Conservation (phyloP, 805 yeast genomes). For the Saturnispora hagleri region DNA sequence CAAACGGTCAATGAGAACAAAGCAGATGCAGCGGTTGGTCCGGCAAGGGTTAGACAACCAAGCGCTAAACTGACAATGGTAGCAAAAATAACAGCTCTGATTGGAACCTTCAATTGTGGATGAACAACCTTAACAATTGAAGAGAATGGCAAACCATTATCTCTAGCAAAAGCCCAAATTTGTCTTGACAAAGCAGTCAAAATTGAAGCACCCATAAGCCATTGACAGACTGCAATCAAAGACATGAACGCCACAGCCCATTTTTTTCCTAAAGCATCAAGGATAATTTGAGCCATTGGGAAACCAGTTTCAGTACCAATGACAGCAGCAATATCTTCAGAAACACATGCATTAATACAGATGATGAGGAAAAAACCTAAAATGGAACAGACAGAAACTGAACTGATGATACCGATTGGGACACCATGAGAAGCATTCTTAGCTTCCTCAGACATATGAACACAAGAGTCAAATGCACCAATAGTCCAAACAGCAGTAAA, state of each 20-base stretch:
- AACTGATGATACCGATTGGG: conserved; percentile 55
- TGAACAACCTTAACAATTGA: conserved; percentile 48
- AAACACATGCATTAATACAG: conserved; percentile 50
- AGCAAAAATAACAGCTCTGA: conserved; percentile 52
- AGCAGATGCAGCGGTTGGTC: conserved; percentile 55
- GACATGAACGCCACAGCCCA: conserved; percentile 36
- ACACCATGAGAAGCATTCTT: conserved; percentile 54
- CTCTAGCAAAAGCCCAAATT: conserved; percentile 59
- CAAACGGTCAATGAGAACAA: conserved; percentile 55
- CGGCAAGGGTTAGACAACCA: conserved; percentile 52
- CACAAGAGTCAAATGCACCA: conserved; percentile 71
- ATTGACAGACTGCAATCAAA: conserved; percentile 35
- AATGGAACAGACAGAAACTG: conserved; percentile 45
- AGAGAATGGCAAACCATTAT: conserved; percentile 57
- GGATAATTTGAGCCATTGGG: conserved; percentile 47
- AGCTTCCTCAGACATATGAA: conserved; percentile 65
- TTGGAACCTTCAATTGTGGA: conserved; percentile 48
- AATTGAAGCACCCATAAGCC: conserved; percentile 51
- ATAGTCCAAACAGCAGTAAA: conserved; percentile 59
- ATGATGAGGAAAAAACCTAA: conserved; percentile 50
- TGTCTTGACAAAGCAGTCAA: conserved; percentile 62
- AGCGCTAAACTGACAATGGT: conserved; percentile 39
- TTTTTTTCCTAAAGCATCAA: conserved; percentile 38
- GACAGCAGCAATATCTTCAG: conserved; percentile 41
- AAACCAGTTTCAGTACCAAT: conserved; percentile 45